Base-by-base conservation (phyloP, 306 rosid species). In the Abrus pulchellus region DNA sequence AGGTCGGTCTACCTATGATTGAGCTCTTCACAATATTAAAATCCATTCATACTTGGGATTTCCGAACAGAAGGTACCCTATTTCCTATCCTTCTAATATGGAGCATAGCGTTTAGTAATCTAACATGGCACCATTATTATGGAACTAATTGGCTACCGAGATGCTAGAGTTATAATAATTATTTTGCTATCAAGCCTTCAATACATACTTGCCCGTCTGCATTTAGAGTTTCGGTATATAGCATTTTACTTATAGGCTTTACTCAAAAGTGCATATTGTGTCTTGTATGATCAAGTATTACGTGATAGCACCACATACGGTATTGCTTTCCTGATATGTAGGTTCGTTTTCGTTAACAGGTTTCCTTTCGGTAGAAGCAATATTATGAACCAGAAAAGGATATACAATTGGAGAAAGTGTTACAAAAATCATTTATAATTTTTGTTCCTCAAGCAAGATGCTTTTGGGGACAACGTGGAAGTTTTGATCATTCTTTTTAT, bases 301-400 rank as follows among this genome's bases (percentile, higher is more conserved):
- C 11, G 14, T 27, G 50, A 40, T 69, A 72, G 65, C 70, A 61
- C 59, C 29, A 34, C 60, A 48, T 50, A 34, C 5, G 48, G 49
- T n/a, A 57, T 74, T 67, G 36, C 63, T 67, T 75, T 64, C 50
- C 38, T 81, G 60, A 70, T 72, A 43, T 60, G 48, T 68, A 33
- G 33, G 47, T 72, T 64, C 53, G 13, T 41, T 76, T 65, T n/a
- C 13, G 36, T 47, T 8, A 76, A 54, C 65, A 75, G 74, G 76
- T 69, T 80, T 72, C 36, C 74, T 30, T 63, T 62, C 71, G 55
- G 60, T 63, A 45, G 80, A 63, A 72, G 80, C 80, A 56, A 13
- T 64, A 66, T 49, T 62, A 40, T 45, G 62, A 43, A 70, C 72
- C 56, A 68, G 48, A 50, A 75, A 77, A 67, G 50, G 74, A 50